Base-by-base conservation (phyloP, 495 filamentous ascomycete genomes). In the Tetracladium setigerum region DNA sequence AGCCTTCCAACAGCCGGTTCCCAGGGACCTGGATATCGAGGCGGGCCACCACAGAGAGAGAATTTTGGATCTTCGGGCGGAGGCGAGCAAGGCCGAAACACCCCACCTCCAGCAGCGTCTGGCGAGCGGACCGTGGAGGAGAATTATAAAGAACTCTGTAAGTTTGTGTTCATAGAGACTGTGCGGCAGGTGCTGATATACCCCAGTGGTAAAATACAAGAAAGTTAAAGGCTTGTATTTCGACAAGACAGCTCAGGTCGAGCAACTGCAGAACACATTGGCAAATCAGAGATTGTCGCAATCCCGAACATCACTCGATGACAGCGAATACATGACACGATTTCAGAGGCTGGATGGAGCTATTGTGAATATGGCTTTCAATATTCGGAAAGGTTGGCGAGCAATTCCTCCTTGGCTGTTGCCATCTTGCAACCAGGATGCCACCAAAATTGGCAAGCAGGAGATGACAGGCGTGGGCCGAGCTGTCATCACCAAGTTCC, bases 191-290 rank as follows among this genome's bases (percentile, higher is more conserved):
- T 19, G 40, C 12, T 44, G 18, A 44, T 34, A 33, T 27, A 14
- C 14, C 30, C 12, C 38, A 61, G 58, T 55, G 37, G 46, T 47
- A 8, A 98, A 98, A 70, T 98, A 98, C 61, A 88, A 88, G 66
- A 96, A 96, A 62, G 92, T 98, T 41, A 98, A 98, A 70, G 79
- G 86, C 30, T 84, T 95, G 53, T 98, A 96, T 61, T 98, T 97
- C 61, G 92, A 98, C 47, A 89, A 89, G 55, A 90, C 94, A 58
- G 71, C 83, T 38, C 91, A 97, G 61, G 87, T 98, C 10, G 88
- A 96, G 61, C 84, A 89, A 58, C 78, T 98, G 10, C 92, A 98
- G 65, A 97, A 98, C 62, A 91, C 87, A 4, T 79, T 98, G 38
- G 92, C 94, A 30, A 87, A 96, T 62, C 94, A 97, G 64, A 81